These are phyloP conservation scores for Flaveria sonorensis DNA, from an alignment of 129 eudicot genomes.

Conservation along the genomic window DNA sequence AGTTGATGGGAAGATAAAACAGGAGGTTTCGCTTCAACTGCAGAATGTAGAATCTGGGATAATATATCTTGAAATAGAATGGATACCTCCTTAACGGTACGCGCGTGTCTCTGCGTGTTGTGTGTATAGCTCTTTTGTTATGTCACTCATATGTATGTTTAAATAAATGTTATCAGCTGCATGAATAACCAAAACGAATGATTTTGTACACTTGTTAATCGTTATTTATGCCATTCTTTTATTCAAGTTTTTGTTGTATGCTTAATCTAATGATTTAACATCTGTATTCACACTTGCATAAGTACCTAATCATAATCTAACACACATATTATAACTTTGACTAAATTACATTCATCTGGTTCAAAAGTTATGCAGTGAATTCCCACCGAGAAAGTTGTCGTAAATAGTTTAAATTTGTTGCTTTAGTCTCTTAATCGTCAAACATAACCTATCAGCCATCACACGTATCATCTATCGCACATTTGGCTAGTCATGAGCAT, in stretches of 20 bases:
- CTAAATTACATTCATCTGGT: background rate
- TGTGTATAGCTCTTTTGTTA: constrained; percentile 31
- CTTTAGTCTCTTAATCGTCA: too few species aligned
- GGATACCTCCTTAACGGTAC: constrained; percentile 62
- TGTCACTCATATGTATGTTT: constrained; percentile 9
- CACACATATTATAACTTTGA: background rate
- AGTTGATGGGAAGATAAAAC: constrained; percentile 78
- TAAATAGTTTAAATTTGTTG: too few species aligned
- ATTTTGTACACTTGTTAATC: constrained; percentile 17
- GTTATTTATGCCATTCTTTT: constrained; percentile 4
- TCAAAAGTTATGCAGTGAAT: too few species aligned
- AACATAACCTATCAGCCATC: too few species aligned
- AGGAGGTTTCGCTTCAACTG: constrained; percentile 65
- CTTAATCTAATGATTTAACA: background rate
- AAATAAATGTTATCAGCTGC: constrained; percentile 28
- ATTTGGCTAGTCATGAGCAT: too few species aligned
- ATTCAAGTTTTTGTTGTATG: constrained; percentile 5
- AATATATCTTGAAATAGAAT: constrained; percentile 67
- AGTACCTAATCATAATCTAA: background rate
- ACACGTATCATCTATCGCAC: too few species aligned
- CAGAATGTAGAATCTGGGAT: constrained; percentile 93
- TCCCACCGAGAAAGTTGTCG: too few species aligned
- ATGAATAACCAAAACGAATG: constrained; percentile 21
- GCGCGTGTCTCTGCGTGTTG: background rate
- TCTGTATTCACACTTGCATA: background rate